Conservation (phyloP, 2,329 filamentous ascomycete species). For the Orbilia javanica region DNA sequence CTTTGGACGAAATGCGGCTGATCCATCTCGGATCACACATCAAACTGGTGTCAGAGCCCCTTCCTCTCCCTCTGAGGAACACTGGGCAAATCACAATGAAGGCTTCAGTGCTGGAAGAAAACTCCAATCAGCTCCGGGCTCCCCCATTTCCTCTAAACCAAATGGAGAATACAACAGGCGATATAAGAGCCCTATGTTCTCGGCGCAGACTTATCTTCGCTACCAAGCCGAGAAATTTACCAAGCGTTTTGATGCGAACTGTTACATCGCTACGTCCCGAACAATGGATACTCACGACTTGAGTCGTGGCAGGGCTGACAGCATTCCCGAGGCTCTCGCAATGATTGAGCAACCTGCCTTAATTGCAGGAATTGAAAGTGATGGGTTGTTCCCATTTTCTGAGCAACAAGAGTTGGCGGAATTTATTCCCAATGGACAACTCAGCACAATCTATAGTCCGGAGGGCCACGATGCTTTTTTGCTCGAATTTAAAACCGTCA, state of each 20-base stretch:
- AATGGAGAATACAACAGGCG: constrained; percentile 64
- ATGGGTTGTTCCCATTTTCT: constrained; percentile 95
- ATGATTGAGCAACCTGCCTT: constrained; percentile 89
- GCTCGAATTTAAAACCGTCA: constrained; percentile 97
- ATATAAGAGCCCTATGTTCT: constrained; percentile 76
- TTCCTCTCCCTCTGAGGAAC: constrained; percentile 75
- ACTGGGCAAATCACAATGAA: constrained; percentile 86
- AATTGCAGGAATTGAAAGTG: constrained; percentile 92
- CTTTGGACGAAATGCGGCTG: constrained; percentile 92
- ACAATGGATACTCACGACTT: constrained; percentile 98
- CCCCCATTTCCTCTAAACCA: constrained; percentile 31
- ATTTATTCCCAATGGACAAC: constrained; percentile 79
- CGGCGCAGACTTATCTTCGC: constrained; percentile 94
- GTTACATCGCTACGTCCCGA: constrained; percentile 97
- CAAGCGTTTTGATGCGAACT: constrained; percentile 96
- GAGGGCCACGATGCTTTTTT: constrained; percentile 98
- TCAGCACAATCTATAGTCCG: constrained; percentile 90
- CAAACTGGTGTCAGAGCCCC: constrained; percentile 77
- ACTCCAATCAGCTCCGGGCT: constrained; percentile 54
- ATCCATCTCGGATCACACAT: constrained; percentile 83
- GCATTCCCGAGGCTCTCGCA: constrained; percentile 79
- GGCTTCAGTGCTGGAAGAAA: constrained; percentile 68
- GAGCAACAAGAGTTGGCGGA: constrained; percentile 93
- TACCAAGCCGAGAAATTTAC: constrained; percentile 98
- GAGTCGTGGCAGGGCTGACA: constrained; percentile 76